Evolutionary conservation across 1,139 yeast species (phyloP).

Genomic region (Keqinozyma sinolaborantium): DNA sequence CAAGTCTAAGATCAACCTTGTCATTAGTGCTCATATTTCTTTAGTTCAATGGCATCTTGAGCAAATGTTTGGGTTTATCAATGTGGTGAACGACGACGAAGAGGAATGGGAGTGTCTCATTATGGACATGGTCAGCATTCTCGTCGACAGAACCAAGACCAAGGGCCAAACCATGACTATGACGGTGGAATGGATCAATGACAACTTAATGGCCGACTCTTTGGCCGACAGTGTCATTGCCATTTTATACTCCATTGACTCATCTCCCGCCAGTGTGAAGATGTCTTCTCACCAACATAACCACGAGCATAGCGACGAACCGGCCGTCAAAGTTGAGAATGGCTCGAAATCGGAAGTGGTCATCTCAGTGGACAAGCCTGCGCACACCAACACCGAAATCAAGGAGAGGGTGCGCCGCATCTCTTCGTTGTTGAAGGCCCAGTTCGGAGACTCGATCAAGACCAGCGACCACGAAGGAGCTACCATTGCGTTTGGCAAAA

Average conservation of each 20-base stretch:
- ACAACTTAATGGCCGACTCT: slow-evolving; percentile 78
- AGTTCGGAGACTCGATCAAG: slow-evolving; percentile 77
- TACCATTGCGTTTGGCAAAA: slow-evolving; percentile 64
- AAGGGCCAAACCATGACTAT: slow-evolving; percentile 42
- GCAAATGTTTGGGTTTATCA: slow-evolving; percentile 91
- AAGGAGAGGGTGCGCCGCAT: slow-evolving; percentile 62
- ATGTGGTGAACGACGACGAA: slow-evolving; percentile 59
- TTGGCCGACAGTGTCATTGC: slow-evolving; percentile 94
- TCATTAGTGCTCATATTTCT: slow-evolving; percentile 77
- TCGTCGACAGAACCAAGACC: slow-evolving; percentile 42
- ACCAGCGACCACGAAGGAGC: slow-evolving; percentile 43
- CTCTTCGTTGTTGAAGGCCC: slow-evolving; percentile 65
- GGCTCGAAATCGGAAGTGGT: slow-evolving; percentile 10
- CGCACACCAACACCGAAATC: slow-evolving; percentile 35
- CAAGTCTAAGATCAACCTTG: slow-evolving; percentile 73
- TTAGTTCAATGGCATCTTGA: slow-evolving; percentile 84
- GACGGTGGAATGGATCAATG: slow-evolving; percentile 88
- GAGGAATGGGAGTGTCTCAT: slow-evolving; percentile 51
- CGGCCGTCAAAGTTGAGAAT: slow-evolving; percentile 7
- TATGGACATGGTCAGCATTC: slow-evolving; percentile 42
- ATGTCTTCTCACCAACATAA: slow-evolving; percentile 60
- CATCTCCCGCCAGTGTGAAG: slow-evolving; percentile 93
- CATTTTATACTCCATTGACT: slow-evolving; percentile 83
- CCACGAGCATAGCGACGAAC: slow-evolving; percentile 34
- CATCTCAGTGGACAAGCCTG: slow-evolving; percentile 17